These are phyloP conservation scores for Marchantia paleacea DNA, from an alignment of 225 moss, liverwort and hornwort species.

Conservation along the genomic window DNA sequence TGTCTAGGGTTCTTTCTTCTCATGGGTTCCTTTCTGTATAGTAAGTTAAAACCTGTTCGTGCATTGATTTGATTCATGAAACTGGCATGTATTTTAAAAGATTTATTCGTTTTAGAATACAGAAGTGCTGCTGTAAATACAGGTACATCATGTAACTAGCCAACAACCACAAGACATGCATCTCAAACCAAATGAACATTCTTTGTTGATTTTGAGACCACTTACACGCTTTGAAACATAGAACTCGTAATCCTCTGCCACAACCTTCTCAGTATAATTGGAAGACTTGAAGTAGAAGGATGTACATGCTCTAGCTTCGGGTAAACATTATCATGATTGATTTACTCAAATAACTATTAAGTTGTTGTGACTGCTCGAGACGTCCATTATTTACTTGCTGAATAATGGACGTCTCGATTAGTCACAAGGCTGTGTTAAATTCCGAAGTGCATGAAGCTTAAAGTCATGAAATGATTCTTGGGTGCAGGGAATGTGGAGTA, in stretches of 20 bases:
- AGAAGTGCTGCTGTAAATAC: neutral
- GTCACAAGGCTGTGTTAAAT: neutral
- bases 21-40: too few species aligned
- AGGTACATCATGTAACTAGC: neutral
- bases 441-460: neutral
- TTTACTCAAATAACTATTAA: too few species aligned
- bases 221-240: neutral
- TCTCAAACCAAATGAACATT: neutral
- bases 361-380: neutral
- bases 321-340: neutral
- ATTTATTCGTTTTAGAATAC: neutral
- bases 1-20: too few species aligned
- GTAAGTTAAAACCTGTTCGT: neutral
- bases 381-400: neutral
- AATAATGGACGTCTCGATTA: neutral
- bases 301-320: neutral
- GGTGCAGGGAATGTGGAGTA: slow-evolving; percentile 50
- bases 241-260: neutral
- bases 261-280: neutral
- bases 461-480: neutral
- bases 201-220: neutral
- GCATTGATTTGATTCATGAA: neutral
- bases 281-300: neutral
- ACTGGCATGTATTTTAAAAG: neutral
- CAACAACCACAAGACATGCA: neutral